Conservation (phyloP, 345 rosid species). For the Arabis hirsuta region DNA sequence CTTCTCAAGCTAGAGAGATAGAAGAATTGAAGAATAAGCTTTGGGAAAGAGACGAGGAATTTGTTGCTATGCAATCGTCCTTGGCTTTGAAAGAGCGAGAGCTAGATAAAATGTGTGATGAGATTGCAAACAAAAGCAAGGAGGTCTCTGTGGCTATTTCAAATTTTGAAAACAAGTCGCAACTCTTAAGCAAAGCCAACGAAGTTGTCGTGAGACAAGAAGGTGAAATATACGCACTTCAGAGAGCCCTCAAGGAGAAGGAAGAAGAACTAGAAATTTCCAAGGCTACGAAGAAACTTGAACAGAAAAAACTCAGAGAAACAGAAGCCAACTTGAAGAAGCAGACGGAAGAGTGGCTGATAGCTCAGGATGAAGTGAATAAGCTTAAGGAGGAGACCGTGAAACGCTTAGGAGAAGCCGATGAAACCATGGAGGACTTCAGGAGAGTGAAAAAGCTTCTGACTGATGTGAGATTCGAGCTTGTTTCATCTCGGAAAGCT, state of each 20-base stretch:
- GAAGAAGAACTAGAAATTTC: conserved; percentile 70
- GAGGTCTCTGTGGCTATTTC: conserved; percentile 49
- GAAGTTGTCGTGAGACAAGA: conserved; percentile 69
- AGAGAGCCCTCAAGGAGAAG: conserved; percentile 53
- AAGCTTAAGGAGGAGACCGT: conserved; percentile 53
- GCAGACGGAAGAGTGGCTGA: conserved; percentile 73
- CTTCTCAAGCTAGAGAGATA: conserved; percentile 71
- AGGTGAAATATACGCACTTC: conserved; percentile 61
- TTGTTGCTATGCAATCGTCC: conserved; percentile 51
- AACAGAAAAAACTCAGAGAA: conserved; percentile 66
- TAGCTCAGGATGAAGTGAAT: conserved; percentile 67
- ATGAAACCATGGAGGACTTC: conserved; percentile 62
- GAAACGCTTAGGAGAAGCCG: conserved; percentile 52
- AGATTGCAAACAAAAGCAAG: conserved; percentile 54
- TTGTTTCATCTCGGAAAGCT: conserved; percentile 71
- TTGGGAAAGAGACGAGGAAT: conserved; percentile 59
- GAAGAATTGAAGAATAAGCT: conserved; percentile 63
- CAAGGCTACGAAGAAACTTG: conserved; percentile 49
- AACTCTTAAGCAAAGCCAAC: conserved; percentile 63
- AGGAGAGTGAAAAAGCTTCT: conserved; percentile 75
- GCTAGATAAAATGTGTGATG: conserved; percentile 55
- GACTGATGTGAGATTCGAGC: conserved; percentile 67
- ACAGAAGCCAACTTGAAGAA: conserved; percentile 65
- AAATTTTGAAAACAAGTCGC: conserved; percentile 60
- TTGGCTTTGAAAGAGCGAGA: conserved; percentile 60